A percentile compares a stretch with the other conserved stretches of the same genome.
These are phyloP conservation scores for Obelidium mucronatum DNA, from an alignment of 192 early-diverging fungal species.

Conservation along the genomic window DNA sequence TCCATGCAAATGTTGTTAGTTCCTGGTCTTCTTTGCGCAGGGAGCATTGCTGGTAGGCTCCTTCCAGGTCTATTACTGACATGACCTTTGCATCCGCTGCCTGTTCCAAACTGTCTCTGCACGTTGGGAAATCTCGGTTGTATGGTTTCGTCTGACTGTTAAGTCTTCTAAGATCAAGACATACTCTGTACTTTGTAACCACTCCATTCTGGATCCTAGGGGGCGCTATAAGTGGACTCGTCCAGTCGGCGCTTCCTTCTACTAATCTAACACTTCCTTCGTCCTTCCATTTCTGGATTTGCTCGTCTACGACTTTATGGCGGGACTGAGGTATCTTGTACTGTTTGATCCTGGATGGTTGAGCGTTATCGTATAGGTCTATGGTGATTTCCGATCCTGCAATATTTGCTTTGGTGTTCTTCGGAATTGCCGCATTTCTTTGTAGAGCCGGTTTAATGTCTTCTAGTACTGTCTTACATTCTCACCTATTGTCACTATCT, in stretches of 20 bases:
- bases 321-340: background rate
- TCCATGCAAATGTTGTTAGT: constrained; percentile 1
- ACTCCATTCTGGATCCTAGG: background rate
- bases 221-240: background rate
- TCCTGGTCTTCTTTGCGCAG: background rate
- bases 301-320: background rate
- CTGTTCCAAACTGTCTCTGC: background rate
- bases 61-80: background rate
- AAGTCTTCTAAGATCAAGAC: background rate
- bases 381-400: background rate
- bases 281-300: background rate
- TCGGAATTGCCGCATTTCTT: background rate
- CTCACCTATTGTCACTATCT: no score
- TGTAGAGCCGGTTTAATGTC: background rate
- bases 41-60: background rate
- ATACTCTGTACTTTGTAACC: background rate
- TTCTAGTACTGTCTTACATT: background rate
- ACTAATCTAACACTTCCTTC: background rate
- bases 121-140: background rate
- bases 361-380: background rate
- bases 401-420: constrained; percentile 1
- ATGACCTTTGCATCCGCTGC: background rate
- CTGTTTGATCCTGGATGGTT: background rate
- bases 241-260: background rate
- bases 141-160: constrained; percentile 4